phyloP scores from a whole-genome alignment of 169 alveolate genomes.

The Plasmodium reichenowi region DNA sequence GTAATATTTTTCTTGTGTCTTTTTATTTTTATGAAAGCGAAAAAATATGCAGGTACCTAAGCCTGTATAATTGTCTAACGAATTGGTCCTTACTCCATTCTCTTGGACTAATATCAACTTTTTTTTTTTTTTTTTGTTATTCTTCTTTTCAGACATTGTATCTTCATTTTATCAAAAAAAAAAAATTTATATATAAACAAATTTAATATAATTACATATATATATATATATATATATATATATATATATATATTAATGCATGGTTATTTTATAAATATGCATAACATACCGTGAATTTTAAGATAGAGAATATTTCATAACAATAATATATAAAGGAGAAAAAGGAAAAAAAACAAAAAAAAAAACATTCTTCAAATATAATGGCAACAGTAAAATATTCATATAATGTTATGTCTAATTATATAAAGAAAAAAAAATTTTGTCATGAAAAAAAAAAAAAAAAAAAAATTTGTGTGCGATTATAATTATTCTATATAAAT shows the following conservation, averaged over 20 bases:
- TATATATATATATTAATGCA: not conserved
- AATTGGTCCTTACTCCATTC: constrained; percentile 40
- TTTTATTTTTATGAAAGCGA: constrained; percentile 24
- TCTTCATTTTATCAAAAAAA: not conserved
- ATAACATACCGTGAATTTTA: too few species aligned
- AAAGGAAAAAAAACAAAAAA: constrained; percentile 4
- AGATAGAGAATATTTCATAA: not conserved
- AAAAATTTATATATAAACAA: not conserved
- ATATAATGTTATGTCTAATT: too few species aligned
- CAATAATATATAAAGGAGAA: not conserved
- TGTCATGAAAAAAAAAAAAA: too few species aligned
- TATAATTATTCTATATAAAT: too few species aligned
- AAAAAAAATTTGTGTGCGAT: too few species aligned
- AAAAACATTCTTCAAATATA: not conserved
- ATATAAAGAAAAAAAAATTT: too few species aligned
- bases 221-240: constrained; percentile 4
- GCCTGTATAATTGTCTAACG: constrained; percentile 43
- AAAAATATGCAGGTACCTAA: constrained; percentile 60
- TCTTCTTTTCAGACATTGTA: constrained; percentile 26
- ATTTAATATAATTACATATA: not conserved
- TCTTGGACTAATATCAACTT: constrained; percentile 37
- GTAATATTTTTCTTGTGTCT: constrained; percentile 50
- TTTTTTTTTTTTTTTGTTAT: constrained; percentile 7
- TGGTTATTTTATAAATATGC: not conserved
- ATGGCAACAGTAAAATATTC: too few species aligned